phyloP scores from a whole-genome alignment of 2,329 filamentous ascomycete species.

The Calonectria pseudoturangicola region DNA sequence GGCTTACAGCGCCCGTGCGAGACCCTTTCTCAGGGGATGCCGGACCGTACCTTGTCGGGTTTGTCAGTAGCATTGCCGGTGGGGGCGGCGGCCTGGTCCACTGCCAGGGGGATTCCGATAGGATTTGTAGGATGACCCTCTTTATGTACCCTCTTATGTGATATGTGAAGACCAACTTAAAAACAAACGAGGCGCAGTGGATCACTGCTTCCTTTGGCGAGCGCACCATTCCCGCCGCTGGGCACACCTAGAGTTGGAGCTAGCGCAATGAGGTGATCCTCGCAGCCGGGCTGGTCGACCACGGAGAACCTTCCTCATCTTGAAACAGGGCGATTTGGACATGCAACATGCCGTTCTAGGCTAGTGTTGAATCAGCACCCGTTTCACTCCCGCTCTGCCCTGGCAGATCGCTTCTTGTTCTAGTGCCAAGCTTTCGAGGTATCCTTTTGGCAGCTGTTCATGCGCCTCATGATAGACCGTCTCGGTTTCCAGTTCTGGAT shows the following conservation, averaged over 20 bases:
- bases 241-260: not conserved
- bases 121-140: constrained; percentile 8
- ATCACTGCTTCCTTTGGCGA: not conserved
- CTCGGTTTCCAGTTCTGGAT: not conserved
- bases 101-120: not conserved
- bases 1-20: not conserved
- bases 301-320: not conserved
- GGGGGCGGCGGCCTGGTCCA: not conserved
- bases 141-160: too few species aligned
- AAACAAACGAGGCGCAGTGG: constrained; percentile 6
- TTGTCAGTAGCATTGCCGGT: not conserved
- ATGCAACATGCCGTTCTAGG: not conserved
- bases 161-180: not conserved
- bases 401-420: not conserved
- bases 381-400: not conserved
- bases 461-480: not conserved
- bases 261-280: constrained; percentile 8
- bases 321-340: not conserved
- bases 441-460: not conserved
- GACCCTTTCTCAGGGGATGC: not conserved
- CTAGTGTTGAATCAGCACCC: not conserved
- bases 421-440: not conserved
- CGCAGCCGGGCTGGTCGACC: not conserved
- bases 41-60: constrained; percentile 10
- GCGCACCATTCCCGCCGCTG: not conserved